Evolutionary conservation across 768 basidiomycete genomes (phyloP).

Genomic region (Cubamyces lactineus): DNA sequence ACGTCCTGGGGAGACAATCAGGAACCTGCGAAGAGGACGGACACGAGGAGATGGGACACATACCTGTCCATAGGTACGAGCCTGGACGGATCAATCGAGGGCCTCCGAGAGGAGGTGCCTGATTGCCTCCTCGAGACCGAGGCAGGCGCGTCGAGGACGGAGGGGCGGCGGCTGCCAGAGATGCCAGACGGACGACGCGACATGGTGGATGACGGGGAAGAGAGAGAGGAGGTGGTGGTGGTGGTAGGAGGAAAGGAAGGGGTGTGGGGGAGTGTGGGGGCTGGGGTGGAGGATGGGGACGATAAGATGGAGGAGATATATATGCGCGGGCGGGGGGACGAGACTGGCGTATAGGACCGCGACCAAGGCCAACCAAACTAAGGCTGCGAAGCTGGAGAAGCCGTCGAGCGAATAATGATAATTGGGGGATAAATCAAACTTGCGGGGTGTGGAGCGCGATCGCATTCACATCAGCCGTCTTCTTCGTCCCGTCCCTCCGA

Average conservation of each 20-base stretch:
- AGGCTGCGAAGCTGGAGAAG: neutral
- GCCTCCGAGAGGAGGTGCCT: conserved; percentile 52
- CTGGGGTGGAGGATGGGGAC: conserved; percentile 8
- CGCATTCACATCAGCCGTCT: neutral
- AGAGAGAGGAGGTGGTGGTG: conserved; percentile 2
- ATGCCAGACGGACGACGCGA: conserved; percentile 24
- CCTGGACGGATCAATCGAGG: conserved; percentile 77
- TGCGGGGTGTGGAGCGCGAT: conserved; percentile 13
- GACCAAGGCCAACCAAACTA: neutral
- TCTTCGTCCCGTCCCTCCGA: neutral
- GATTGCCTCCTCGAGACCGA: conserved; percentile 26
- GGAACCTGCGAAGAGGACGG: conserved; percentile 19
- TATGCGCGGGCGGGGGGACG: conserved; percentile 16
- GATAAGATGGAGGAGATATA: conserved; percentile 25
- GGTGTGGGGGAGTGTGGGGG: conserved; percentile 9
- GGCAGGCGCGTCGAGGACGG: conserved; percentile 28
- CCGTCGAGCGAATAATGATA: neutral
- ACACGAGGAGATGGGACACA: conserved; percentile 2
- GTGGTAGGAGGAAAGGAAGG: conserved; percentile 7
- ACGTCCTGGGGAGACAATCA: conserved; percentile 40
- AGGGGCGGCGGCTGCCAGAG: conserved; percentile 26
- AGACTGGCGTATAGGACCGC: conserved; percentile 23
- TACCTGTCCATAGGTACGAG: conserved; percentile 83
- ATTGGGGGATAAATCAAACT: conserved; percentile 4
- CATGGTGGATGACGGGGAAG: conserved; percentile 19